Base-by-base conservation (phyloP, 495 filamentous ascomycete genomes). In the Echria macrotheca region DNA sequence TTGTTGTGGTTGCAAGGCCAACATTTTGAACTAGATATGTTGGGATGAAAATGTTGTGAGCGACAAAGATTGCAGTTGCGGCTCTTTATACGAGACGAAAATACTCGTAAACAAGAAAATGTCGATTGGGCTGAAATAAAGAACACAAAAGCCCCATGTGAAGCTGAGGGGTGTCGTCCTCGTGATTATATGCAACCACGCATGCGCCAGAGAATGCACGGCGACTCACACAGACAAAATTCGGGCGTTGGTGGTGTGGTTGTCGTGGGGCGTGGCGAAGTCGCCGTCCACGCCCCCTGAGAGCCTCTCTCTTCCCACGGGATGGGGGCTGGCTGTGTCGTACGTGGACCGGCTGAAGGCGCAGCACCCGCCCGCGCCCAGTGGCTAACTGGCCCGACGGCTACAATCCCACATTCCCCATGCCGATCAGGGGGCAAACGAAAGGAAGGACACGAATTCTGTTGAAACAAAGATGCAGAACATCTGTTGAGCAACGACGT, bases 151-250 rank as follows among this genome's bases (percentile, higher is more conserved):
- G n/a, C 17, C 14, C 38, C 38, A 21, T 32, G 42, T 32, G 42
- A 24, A 44, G 42, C 42, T 31, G 42, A 29, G 12, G 42, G 7
- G 39, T 44, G 42, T 32, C 25, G 8, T 6, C 26, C 42, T 24
- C 42, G 42, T 44, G 42, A 44, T 39, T 44, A 44, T 44, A 44
- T 31, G 42, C 6, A 17, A 44, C 42, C 18, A 24, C 25, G 32
- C 17, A 23, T 10, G 19, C 15, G 38, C 38, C 38, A 21, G 18
- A 21, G 9, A 22, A 12, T 14, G 38, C 38, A 41, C 19, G 38
- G 15, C 38, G 38, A 17, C 14, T 41, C 21, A 37, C 35, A 14
- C 15, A 18, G 35, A 6, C 17, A 37, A 18, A 37, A 14, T 8
- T 18, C 12, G 17, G 8, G 17, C 10, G 39, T 2, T 25, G 22